Base-by-base conservation (phyloP, 306 rosid genomes). In the Abrus pulchellus region DNA sequence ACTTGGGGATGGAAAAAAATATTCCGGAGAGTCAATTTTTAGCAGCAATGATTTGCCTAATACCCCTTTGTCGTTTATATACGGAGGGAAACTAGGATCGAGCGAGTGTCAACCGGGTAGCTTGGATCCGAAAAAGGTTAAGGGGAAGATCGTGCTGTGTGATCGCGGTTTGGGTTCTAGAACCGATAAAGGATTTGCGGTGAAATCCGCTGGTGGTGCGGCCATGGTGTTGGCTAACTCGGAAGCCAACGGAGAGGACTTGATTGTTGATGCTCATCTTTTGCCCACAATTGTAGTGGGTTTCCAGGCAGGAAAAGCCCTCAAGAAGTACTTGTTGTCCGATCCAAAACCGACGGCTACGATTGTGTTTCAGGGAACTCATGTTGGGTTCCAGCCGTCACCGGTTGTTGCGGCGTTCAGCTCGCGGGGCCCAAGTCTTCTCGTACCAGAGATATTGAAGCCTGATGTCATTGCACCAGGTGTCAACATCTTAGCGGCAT, bases 381-480 rank as follows among this genome's bases (percentile, higher is more conserved):
- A 82, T 69, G 57, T 92, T 0, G 88, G 90, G 8, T 74, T 87
- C 49, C 45, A 90, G 49, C 98, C 97, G 0, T 88, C 98, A 4
- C 98, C 98, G 7, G 86, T 90, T 10, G 94, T 92, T n/a, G 94
- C 98, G 2, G 83, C 93, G 40, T 94, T 89, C 32, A 94, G 98
- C 33, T 87, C 97, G 0, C 76, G 98, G 1, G 97, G 98, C 14
- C 98, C 98, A 1, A 92, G 85, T 74, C 20, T 79, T 1, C 9
- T 92, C 74, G 84, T 91, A 1, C 82, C 90, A 2, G 82, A 92
- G 62, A 48, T 94, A 30, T 84, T 92, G 13, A 94, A 94, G 66
- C 98, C 98, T 12, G 98, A 94, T 87, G 32, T 94, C 0, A 86
- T 94, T 30, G 96, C 97, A 2, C 98, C 98, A 3, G 98, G 98